Percentiles rank a stretch among this genome's conserved stretches.
Conservation (phyloP, 306 rosid genomes). For the Boehmeria nivea region DNA sequence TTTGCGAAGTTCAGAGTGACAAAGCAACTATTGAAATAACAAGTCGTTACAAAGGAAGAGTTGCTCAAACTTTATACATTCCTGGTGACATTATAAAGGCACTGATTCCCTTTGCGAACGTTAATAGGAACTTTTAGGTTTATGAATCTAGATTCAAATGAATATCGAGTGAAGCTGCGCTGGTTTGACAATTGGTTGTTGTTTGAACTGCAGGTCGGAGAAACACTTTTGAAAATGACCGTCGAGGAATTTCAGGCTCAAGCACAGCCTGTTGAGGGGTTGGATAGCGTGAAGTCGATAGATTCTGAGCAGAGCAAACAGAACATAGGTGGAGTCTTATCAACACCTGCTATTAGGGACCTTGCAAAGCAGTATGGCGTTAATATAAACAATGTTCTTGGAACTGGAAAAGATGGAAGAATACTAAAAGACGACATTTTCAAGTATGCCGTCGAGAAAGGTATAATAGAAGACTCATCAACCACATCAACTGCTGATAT, state of each 20-base stretch:
- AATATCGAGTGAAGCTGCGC: background rate
- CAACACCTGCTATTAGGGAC: slow-evolving; percentile 73
- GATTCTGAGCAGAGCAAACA: slow-evolving; percentile 32
- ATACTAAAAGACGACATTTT: slow-evolving; percentile 69
- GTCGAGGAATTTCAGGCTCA: slow-evolving; percentile 41
- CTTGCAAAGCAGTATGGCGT: slow-evolving; percentile 76
- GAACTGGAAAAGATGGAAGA: slow-evolving; percentile 82
- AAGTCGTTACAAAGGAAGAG: slow-evolving; percentile 83
- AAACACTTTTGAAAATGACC: slow-evolving; percentile 58
- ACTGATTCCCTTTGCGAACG: too few species aligned
- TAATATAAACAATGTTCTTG: slow-evolving; percentile 61
- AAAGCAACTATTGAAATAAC: slow-evolving; percentile 98
- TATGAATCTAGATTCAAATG: background rate
- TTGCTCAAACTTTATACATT: slow-evolving; percentile 45
- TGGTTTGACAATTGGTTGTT: too few species aligned
- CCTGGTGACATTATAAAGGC: slow-evolving; percentile 96
- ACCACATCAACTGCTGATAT: slow-evolving; percentile 26
- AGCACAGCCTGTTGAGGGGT: slow-evolving; percentile 15
- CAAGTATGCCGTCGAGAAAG: slow-evolving; percentile 52
- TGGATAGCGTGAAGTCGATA: slow-evolving; percentile 33
- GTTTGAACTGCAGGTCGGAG: slow-evolving; percentile 70
- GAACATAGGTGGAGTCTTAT: slow-evolving; percentile 43
- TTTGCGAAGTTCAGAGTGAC: slow-evolving; percentile 98
- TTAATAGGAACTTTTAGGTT: background rate
- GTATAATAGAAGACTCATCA: slow-evolving; percentile 37